These are phyloP conservation scores for Chenopodium formosanum DNA, from an alignment of 148 eudicot genomes.

Conservation along the genomic window DNA sequence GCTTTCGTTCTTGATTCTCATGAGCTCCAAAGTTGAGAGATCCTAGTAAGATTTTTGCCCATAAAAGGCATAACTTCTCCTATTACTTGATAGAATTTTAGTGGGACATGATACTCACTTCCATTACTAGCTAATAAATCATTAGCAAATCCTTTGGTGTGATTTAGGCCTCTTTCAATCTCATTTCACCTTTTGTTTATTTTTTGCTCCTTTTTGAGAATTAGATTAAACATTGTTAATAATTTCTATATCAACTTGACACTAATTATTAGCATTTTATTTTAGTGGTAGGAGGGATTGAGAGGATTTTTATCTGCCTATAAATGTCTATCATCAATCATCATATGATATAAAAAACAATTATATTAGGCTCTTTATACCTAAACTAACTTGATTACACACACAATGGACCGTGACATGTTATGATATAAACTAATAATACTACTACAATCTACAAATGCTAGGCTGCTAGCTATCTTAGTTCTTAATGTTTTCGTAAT, in stretches of 20 bases:
- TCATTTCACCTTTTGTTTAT: neutral
- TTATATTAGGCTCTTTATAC: neutral
- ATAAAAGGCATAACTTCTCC: conserved; percentile 23
- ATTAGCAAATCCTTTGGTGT: conserved; percentile 26
- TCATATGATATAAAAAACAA: neutral
- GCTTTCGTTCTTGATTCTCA: neutral
- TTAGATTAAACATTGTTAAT: conserved; percentile 12
- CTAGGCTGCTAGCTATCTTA: too few relatives aligned
- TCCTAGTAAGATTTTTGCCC: conserved; percentile 33
- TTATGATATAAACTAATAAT: too few relatives aligned
- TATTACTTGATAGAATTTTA: conserved; percentile 20
- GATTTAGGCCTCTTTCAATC: conserved; percentile 20
- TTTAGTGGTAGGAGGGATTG: conserved; percentile 21
- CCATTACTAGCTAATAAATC: conserved; percentile 29
- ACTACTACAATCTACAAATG: too few relatives aligned
- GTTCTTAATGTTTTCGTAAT: too few relatives aligned
- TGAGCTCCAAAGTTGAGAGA: conserved; percentile 23
- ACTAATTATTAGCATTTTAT: neutral
- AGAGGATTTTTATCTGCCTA: neutral
- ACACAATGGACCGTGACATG: neutral
- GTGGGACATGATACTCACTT: conserved; percentile 34
- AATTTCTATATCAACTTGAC: conserved; percentile 1
- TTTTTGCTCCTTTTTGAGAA: conserved; percentile 4
- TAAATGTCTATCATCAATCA: neutral
- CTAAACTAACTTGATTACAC: neutral